phyloP scores from a whole-genome alignment of 2,329 filamentous ascomycete genomes.

The Botrytis squamosa region DNA sequence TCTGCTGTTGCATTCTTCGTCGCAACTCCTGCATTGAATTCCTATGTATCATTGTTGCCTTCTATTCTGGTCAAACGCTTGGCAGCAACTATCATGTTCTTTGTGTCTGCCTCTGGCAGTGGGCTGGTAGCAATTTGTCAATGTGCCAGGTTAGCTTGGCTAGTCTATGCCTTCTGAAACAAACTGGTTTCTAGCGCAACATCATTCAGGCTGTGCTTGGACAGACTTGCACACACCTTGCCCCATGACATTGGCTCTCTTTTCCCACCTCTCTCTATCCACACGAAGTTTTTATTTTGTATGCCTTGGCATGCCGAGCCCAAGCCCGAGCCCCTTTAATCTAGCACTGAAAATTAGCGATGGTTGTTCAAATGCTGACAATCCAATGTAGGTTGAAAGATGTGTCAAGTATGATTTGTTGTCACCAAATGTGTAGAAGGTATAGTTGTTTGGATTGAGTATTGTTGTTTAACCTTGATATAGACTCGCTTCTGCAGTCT shows the following conservation, averaged over 20 bases:
- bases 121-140: not conserved
- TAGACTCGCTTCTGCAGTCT: not conserved
- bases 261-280: not conserved
- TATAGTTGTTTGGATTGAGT: not conserved
- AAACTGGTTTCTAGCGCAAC: not conserved
- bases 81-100: not conserved
- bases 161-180: not conserved
- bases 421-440: constrained; percentile 26
- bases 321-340: not conserved
- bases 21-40: not conserved
- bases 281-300: not conserved
- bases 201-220: not conserved
- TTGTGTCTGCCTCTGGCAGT: not conserved
- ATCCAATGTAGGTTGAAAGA: constrained; percentile 21
- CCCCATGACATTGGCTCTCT: not conserved
- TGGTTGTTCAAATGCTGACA: not conserved
- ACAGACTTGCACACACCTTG: not conserved
- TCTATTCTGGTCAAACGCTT: not conserved
- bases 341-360: not conserved
- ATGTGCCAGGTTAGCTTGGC: not conserved
- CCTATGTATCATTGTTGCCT: not conserved
- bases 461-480: not conserved
- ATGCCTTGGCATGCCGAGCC: not conserved
- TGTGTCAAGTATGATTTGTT: constrained; percentile 28
- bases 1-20: not conserved